Evolutionary conservation across 768 basidiomycete genomes (phyloP).

Genomic region (Amanita fuliginea): DNA sequence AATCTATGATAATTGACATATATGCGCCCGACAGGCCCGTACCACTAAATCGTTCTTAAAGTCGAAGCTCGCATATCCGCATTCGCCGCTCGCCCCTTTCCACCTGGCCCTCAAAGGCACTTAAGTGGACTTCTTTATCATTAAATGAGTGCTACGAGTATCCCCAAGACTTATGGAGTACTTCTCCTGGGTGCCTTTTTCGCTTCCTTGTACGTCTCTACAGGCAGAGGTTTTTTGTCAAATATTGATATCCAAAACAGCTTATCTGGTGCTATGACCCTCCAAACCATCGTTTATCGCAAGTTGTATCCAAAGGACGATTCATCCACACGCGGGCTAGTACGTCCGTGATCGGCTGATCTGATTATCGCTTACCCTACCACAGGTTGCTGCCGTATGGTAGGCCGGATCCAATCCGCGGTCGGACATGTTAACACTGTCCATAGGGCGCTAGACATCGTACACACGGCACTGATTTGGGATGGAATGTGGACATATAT

Average conservation of each 20-base stretch:
- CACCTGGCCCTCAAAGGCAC: no score
- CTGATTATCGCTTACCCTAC: background rate
- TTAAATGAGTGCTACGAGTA: constrained; percentile 7
- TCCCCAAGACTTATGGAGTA: constrained; percentile 25
- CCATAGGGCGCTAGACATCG: constrained; percentile 15
- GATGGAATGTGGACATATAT: constrained; percentile 17
- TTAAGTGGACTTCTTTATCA: background rate
- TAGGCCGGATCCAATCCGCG: background rate
- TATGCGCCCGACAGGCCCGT: no score
- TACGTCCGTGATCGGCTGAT: constrained; percentile 4
- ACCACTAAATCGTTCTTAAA: no score
- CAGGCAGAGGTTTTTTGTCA: no score
- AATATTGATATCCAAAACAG: constrained; percentile 5
- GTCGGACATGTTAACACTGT: background rate
- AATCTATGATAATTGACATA: no score
- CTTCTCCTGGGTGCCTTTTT: constrained; percentile 26
- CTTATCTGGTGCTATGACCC: constrained; percentile 21
- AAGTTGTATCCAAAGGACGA: constrained; percentile 9
- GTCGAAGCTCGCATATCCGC: no score
- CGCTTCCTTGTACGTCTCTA: constrained; percentile 19
- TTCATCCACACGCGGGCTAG: constrained; percentile 6
- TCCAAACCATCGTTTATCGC: constrained; percentile 14
- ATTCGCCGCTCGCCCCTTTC: no score
- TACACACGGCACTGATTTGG: constrained; percentile 16
- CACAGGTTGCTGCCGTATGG: constrained; percentile 2